Evolutionary conservation across 352 stramenopile species (phyloP).

Genomic region (Detonula confervacea): DNA sequence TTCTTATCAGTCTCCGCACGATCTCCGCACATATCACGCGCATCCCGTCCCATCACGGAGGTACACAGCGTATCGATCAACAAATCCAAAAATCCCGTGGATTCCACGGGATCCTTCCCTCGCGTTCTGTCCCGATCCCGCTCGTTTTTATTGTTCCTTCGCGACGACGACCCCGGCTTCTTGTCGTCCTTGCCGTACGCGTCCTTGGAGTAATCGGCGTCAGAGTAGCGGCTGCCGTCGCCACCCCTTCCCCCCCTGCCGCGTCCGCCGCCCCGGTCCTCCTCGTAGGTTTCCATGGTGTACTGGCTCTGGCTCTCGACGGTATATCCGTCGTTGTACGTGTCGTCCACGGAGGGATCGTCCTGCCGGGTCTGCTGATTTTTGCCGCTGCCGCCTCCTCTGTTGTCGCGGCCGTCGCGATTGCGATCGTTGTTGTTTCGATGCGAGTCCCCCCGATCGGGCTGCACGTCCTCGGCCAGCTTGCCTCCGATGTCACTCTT

Average conservation of each 20-base stretch:
- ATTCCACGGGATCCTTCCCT: slow-evolving; percentile 57
- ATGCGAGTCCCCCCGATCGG: no score
- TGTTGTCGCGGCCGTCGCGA: no score
- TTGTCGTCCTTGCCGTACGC: slow-evolving; percentile 14
- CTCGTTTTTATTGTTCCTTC: no score
- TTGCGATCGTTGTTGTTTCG: no score
- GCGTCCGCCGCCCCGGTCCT: slow-evolving; percentile 22
- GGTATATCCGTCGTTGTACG: slow-evolving; percentile 44
- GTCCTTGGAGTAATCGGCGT: slow-evolving; percentile 1
- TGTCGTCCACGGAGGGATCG: slow-evolving; percentile 46
- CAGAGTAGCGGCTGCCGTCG: slow-evolving; percentile 2
- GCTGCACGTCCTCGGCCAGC: no score
- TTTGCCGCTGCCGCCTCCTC: no score
- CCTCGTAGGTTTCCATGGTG: slow-evolving; percentile 59
- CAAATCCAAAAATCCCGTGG: slow-evolving; percentile 73
- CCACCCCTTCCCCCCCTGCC: slow-evolving; percentile 5
- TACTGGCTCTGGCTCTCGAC: slow-evolving; percentile 60
- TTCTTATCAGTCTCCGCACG: slow-evolving; percentile 8
- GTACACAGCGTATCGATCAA: slow-evolving; percentile 84
- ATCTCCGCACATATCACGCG: slow-evolving; percentile 32
- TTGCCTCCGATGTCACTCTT: no score
- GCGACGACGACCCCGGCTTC: no score
- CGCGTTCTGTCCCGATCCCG: no score
- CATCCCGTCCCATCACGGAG: slow-evolving; percentile 66
- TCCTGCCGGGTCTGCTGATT: no score